These are phyloP conservation scores for Singerocomus inundabilis DNA, from an alignment of 1,284 basidiomycete species.

Conservation along the genomic window DNA sequence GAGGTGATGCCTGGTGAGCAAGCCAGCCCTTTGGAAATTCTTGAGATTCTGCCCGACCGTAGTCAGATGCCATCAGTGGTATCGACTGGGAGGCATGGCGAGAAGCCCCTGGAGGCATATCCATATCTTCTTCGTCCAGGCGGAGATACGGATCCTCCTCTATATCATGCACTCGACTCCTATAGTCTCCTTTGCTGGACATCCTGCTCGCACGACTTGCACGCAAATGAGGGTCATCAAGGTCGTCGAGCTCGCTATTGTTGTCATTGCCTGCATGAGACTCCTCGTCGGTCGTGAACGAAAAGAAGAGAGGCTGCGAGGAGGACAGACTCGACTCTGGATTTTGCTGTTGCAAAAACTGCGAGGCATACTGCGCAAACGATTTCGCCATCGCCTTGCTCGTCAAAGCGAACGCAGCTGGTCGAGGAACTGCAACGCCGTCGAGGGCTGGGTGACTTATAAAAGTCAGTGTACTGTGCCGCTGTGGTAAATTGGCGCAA, in stretches of 20 bases:
- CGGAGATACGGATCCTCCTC: slow-evolving; percentile 72
- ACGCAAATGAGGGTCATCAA: slow-evolving; percentile 69
- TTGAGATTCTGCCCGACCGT: slow-evolving; percentile 37
- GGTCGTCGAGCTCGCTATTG: slow-evolving; percentile 61
- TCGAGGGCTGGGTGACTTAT: slow-evolving; percentile 9
- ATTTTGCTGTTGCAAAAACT: slow-evolving; percentile 50
- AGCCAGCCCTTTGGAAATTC: slow-evolving; percentile 62
- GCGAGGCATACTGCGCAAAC: slow-evolving; percentile 56
- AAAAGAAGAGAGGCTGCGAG: slow-evolving; percentile 78
- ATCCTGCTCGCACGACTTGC: slow-evolving; percentile 40
- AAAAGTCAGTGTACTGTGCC: slow-evolving; percentile 13
- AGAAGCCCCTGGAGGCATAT: slow-evolving; percentile 39
- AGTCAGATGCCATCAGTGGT: slow-evolving; percentile 48
- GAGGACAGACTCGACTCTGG: slow-evolving; percentile 48
- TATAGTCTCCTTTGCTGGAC: slow-evolving; percentile 25
- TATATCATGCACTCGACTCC: slow-evolving; percentile 29
- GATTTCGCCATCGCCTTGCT: slow-evolving; percentile 46
- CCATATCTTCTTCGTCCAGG: slow-evolving; percentile 61
- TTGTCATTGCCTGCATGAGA: slow-evolving; percentile 51
- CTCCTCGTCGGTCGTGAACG: slow-evolving; percentile 71
- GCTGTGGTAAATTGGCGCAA: slow-evolving; percentile 20
- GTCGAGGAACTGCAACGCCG: slow-evolving; percentile 9
- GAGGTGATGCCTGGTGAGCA: slow-evolving; percentile 58
- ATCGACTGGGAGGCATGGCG: slow-evolving; percentile 46
- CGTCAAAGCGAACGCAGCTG: slow-evolving; percentile 17